These are phyloP conservation scores for Ophiostoma sp. DNA, from an alignment of 2,329 filamentous ascomycete genomes.

Conservation along the genomic window DNA sequence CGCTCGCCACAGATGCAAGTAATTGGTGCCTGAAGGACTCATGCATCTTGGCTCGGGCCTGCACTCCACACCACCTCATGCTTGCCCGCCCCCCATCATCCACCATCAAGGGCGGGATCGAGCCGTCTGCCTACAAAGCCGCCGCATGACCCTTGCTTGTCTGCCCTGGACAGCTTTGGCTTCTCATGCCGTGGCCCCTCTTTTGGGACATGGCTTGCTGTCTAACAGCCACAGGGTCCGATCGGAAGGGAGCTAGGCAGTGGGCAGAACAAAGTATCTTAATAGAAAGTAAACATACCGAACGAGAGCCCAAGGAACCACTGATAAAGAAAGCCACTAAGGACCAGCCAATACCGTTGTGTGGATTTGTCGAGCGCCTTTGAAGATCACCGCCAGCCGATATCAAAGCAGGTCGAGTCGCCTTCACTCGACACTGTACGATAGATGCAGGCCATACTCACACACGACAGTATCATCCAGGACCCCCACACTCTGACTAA, in stretches of 20 bases:
- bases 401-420: background rate
- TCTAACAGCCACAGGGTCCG: no score
- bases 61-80: conserved; percentile 8
- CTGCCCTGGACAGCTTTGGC: background rate
- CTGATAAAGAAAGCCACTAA: background rate
- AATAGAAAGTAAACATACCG: background rate
- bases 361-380: background rate
- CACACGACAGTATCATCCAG: background rate
- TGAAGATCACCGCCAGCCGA: background rate
- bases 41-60: background rate
- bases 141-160: conserved; percentile 1
- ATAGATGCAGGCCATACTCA: background rate
- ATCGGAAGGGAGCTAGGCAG: no score
- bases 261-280: background rate
- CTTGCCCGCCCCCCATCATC: background rate
- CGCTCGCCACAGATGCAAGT: background rate
- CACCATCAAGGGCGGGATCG: background rate
- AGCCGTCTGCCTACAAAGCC: background rate
- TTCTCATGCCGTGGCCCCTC: no score
- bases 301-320: no score
- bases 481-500: background rate
- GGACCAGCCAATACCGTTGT: background rate
- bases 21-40: background rate
- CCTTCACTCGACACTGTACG: background rate
- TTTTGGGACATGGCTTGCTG: no score